Evolutionary conservation across 2,329 filamentous ascomycete species (phyloP).

Genomic region (Diaporthe sp.): DNA sequence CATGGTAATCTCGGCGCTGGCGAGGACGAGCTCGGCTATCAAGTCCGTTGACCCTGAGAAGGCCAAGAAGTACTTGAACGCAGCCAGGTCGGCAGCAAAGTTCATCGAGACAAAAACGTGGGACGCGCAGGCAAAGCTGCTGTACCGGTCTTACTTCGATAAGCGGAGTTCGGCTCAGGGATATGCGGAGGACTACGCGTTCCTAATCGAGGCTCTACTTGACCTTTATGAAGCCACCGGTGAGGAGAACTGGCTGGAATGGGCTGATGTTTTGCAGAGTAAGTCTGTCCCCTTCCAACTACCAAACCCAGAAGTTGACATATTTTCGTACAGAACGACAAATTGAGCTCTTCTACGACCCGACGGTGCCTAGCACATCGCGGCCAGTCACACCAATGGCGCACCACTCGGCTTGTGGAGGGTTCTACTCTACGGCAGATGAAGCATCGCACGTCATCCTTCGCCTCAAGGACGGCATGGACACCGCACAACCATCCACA

Average conservation of each 20-base stretch:
- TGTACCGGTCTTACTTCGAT: slow-evolving; percentile 82
- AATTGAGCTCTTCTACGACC: slow-evolving; percentile 82
- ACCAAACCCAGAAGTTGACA: slow-evolving; percentile 30
- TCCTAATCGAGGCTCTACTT: slow-evolving; percentile 84
- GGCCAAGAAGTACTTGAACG: slow-evolving; percentile 71
- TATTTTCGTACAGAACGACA: slow-evolving; percentile 70
- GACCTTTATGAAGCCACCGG: slow-evolving; percentile 88
- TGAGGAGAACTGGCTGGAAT: slow-evolving; percentile 80
- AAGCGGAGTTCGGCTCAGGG: slow-evolving; percentile 74
- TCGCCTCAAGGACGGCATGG: slow-evolving; percentile 94
- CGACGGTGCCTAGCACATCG: slow-evolving; percentile 52
- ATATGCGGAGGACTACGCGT: slow-evolving; percentile 96
- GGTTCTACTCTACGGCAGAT: slow-evolving; percentile 79
- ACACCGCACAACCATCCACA: slow-evolving; percentile 88
- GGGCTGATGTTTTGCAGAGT: slow-evolving; percentile 86
- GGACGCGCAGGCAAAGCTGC: slow-evolving; percentile 68
- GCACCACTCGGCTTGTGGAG: slow-evolving; percentile 61
- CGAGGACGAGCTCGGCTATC: slow-evolving; percentile 79
- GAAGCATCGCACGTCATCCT: slow-evolving; percentile 79
- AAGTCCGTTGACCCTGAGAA: slow-evolving; percentile 68
- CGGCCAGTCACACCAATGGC: slow-evolving; percentile 47
- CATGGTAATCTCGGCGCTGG: slow-evolving; percentile 85
- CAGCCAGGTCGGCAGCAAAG: slow-evolving; percentile 75
- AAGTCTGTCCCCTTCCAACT: slow-evolving; percentile 46
- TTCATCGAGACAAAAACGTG: slow-evolving; percentile 84